Base-by-base conservation (phyloP, 2,329 filamentous ascomycete species). In the Botrytis elliptica region DNA sequence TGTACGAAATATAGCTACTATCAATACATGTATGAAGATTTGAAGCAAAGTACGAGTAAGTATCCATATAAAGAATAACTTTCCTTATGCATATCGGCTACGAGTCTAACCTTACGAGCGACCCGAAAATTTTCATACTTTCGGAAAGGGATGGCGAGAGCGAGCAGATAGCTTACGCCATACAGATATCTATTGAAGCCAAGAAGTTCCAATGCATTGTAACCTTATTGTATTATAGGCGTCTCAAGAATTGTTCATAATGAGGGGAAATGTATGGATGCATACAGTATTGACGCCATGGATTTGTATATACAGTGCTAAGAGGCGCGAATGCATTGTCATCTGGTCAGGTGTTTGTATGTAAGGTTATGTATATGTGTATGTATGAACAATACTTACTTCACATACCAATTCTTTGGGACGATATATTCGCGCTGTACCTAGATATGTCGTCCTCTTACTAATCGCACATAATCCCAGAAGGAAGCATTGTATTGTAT, bases 41-140 rank as follows among this genome's bases (percentile, higher is more conserved):
- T 14, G 12, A 4, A 52, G 25, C 3, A 1, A 14, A n/a, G 1
- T 3, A n/a, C 3, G 49, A n/a, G 1, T 3, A n/a, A 7, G 49
- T n/a, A 7, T 12, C 29, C 29, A 52, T n/a, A 6, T n/a, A 12
- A 0, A 16, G n/a, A n/a, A n/a, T 7, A 52, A n/a, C 49, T 14
- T 4, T 7, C 3, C 49, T 14, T 9, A 29, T 8, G 2, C 52
- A 55, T 4, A 18, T 55, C 12, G n/a, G 52, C 52, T 18, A 29
- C 14, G 6, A 3, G 12, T 6, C 33, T 33, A 33, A 2, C 33
- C 3, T 33, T 33, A 33, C 33, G 33, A 33, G 33, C 33, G 33
- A 14, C 14, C 16, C 14, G 52, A 8, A 14, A 18, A 18, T 14
- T n/a, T 16, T 55, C 49, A n/a, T 16, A 1, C 4, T 1, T n/a